Evolutionary conservation across 805 yeast species (phyloP).

Genomic region (Zygotorulaspora danielsina): DNA sequence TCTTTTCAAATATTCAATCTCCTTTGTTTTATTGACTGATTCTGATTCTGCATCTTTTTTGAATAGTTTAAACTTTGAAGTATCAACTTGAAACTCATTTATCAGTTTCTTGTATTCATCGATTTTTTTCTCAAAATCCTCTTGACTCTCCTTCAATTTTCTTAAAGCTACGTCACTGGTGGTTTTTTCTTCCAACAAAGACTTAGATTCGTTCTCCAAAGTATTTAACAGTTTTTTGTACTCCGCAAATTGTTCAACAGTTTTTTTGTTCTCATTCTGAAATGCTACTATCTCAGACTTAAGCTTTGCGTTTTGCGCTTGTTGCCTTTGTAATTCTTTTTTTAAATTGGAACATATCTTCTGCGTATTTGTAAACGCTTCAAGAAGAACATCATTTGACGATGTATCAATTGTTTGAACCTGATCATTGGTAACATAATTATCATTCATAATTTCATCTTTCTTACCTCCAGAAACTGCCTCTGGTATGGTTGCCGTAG

Average conservation of each 20-base stretch:
- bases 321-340: slow-evolving; percentile 31
- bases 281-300: slow-evolving; percentile 23
- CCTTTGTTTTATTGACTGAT: slow-evolving; percentile 29
- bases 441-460: not conserved
- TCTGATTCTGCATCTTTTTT: slow-evolving; percentile 24
- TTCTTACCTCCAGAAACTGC: not conserved
- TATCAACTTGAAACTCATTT: slow-evolving; percentile 19
- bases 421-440: slow-evolving; percentile 1
- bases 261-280: slow-evolving; percentile 22
- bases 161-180: slow-evolving; percentile 21
- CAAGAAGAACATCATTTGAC: slow-evolving; percentile 38
- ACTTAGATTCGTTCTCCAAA: slow-evolving; percentile 24
- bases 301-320: slow-evolving; percentile 28
- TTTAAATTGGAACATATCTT: slow-evolving; percentile 35
- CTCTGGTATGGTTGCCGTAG: not conserved
- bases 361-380: slow-evolving; percentile 40
- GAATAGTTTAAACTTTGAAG: slow-evolving; percentile 26
- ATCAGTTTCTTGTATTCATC: slow-evolving; percentile 24
- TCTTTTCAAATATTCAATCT: slow-evolving; percentile 35
- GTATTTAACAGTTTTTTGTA: slow-evolving; percentile 23
- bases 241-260: slow-evolving; percentile 22
- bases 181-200: slow-evolving; percentile 25
- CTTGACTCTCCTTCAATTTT: slow-evolving; percentile 27
- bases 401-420: slow-evolving; percentile 18
- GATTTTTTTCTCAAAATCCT: slow-evolving; percentile 16